Percentiles rank a stretch among this genome's conserved stretches.
phyloP scores from a whole-genome alignment of 768 basidiomycete genomes.

The Lactifluus piperatus region DNA sequence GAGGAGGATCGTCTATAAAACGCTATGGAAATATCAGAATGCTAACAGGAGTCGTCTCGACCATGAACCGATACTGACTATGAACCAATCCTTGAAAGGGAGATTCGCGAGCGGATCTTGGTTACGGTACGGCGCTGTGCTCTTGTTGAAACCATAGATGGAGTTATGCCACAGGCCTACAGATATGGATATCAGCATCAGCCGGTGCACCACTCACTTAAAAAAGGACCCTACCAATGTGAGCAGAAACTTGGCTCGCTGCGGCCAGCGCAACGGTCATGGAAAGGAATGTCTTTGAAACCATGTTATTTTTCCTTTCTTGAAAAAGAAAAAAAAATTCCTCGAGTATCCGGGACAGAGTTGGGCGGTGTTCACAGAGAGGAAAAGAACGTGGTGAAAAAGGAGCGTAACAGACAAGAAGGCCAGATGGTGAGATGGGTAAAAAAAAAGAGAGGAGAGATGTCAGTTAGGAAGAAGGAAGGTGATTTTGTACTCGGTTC shows the following conservation, averaged over 20 bases:
- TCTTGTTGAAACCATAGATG: slow-evolving; percentile 35
- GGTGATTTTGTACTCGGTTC: not conserved
- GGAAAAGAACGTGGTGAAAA: not conserved
- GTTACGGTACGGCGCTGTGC: slow-evolving; percentile 29
- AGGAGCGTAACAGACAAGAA: not conserved
- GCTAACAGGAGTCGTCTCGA: not conserved
- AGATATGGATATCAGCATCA: not conserved
- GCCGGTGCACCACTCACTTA: not conserved
- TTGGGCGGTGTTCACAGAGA: not conserved
- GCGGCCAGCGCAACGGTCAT: not conserved
- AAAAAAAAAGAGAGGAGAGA: not conserved
- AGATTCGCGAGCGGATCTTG: slow-evolving; percentile 28
- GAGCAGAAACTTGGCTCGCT: slow-evolving; percentile 4
- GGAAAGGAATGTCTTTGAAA: not conserved
- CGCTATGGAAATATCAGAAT: slow-evolving; percentile 17
- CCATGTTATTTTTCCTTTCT: not conserved
- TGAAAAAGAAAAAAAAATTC: not conserved
- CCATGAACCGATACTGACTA: slow-evolving; percentile 22
- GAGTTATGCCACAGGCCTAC: slow-evolving; percentile 28
- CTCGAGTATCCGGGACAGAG: too few species aligned
- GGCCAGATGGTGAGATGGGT: not conserved
- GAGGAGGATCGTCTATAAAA: slow-evolving; percentile 28
- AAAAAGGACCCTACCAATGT: not conserved
- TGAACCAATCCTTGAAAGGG: slow-evolving; percentile 31
- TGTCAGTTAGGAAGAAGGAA: not conserved